phyloP scores from a whole-genome alignment of 1,139 yeast species.

The Yamadazyma kanchanaburiensis region DNA sequence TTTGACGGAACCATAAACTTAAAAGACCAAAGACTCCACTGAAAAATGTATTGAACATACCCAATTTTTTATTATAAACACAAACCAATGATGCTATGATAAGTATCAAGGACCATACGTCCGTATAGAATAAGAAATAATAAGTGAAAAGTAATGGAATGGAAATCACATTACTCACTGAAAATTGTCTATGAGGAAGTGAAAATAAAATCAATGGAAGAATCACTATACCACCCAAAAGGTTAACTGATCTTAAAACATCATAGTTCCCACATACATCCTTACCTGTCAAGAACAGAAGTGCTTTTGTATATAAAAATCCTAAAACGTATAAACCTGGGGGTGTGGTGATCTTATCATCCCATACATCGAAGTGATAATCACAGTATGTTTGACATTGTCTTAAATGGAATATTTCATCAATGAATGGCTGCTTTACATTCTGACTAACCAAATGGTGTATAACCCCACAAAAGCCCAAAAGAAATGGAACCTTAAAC shows the following conservation, averaged over 20 bases:
- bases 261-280: conserved; percentile 33
- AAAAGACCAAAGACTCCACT: conserved; percentile 50
- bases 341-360: conserved; percentile 91
- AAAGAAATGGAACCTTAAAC: neutral
- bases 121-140: conserved; percentile 82
- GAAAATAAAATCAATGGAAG: conserved; percentile 37
- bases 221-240: conserved; percentile 58
- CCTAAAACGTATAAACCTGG: conserved; percentile 86
- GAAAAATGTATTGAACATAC: conserved; percentile 12
- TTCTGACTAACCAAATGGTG: conserved; percentile 15
- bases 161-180: conserved; percentile 47
- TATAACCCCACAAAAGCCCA: conserved; percentile 11
- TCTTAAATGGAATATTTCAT: conserved; percentile 81
- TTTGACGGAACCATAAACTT: conserved; percentile 79
- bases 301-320: conserved; percentile 36
- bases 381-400: conserved; percentile 70
- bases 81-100: conserved; percentile 45
- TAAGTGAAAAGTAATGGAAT: conserved; percentile 75
- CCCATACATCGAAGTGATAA: conserved; percentile 68
- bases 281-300: conserved; percentile 14
- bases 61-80: conserved; percentile 23
- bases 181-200: conserved; percentile 33
- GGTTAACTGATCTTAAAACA: conserved; percentile 55
- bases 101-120: conserved; percentile 82
- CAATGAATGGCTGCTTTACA: conserved; percentile 51